These are phyloP conservation scores for Monosporascus sp. DNA, from an alignment of 2,329 filamentous ascomycete genomes.

Conservation along the genomic window DNA sequence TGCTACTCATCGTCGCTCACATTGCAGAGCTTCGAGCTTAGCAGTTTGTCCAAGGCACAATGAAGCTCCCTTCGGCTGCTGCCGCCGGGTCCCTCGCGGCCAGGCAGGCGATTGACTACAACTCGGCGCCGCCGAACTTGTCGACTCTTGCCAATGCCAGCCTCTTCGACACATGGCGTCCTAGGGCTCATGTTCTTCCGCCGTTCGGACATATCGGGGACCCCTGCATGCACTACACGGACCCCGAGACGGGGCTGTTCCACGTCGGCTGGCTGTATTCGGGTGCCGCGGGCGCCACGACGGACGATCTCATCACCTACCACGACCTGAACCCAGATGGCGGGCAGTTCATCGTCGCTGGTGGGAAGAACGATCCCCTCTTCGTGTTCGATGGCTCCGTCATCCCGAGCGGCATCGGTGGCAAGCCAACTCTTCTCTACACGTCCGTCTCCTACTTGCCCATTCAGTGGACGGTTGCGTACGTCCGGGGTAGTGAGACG, in stretches of 20 bases:
- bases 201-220: conserved; percentile 35
- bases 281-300: conserved; percentile 32
- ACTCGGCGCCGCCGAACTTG: conserved; percentile 31
- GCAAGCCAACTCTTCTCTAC: conserved; percentile 37
- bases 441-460: conserved; percentile 38
- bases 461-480: conserved; percentile 39
- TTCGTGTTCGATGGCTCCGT: conserved; percentile 41
- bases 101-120: conserved; percentile 26
- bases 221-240: conserved; percentile 39
- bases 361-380: conserved; percentile 30
- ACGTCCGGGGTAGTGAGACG: conserved; percentile 39
- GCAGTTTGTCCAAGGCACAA: conserved; percentile 2
- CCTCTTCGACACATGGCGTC: conserved; percentile 26
- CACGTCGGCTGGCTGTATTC: conserved; percentile 37
- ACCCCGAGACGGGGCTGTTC: conserved; percentile 36
- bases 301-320: conserved; percentile 34
- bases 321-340: conserved; percentile 33
- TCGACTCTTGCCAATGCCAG: conserved; percentile 31
- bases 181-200: conserved; percentile 35
- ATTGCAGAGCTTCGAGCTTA: background rate
- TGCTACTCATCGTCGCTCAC: background rate
- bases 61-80: conserved; percentile 13
- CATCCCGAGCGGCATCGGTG: conserved; percentile 36
- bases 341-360: conserved; percentile 25
- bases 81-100: conserved; percentile 6